phyloP scores from a whole-genome alignment of 2,329 filamentous ascomycete species.

The Incumbomyces lentus region DNA sequence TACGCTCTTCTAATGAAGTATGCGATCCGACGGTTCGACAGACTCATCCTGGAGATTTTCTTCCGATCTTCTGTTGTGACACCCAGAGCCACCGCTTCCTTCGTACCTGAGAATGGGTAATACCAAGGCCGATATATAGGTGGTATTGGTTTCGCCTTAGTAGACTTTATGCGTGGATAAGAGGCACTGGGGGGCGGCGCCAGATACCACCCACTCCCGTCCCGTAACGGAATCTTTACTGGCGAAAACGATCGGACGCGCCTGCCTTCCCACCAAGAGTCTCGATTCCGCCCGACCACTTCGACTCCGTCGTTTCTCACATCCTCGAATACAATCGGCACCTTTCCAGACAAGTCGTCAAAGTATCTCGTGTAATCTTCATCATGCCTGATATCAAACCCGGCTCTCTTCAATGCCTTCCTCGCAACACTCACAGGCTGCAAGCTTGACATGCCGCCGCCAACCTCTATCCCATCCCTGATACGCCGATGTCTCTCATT shows the following conservation, averaged over 20 bases:
- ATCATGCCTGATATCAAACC: conserved; percentile 21
- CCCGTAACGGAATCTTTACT: conserved; percentile 4
- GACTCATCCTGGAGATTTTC: conserved; percentile 13
- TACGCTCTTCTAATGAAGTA: conserved; percentile 11
- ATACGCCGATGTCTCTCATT: conserved; percentile 20
- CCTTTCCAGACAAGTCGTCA: conserved; percentile 2
- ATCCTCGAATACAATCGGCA: neutral
- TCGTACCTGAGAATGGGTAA: conserved; percentile 17
- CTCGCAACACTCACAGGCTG: conserved; percentile 16
- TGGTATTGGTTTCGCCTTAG: neutral
- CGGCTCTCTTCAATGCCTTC: conserved; percentile 18
- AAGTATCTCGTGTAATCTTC: conserved; percentile 22
- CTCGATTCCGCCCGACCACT: neutral
- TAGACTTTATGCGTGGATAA: neutral
- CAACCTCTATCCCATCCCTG: conserved; percentile 22
- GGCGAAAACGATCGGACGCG: neutral
- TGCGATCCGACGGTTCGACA: conserved; percentile 5
- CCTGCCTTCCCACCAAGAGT: neutral
- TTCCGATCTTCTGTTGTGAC: conserved; percentile 14
- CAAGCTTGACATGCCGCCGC: conserved; percentile 23
- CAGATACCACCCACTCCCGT: neutral
- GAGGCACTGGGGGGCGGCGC: neutral
- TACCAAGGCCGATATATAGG: conserved; percentile 19
- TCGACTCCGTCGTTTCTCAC: neutral
- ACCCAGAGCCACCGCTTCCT: neutral